Percentiles rank a stretch among this genome's conserved stretches.
These are phyloP conservation scores for Exophiala sp. DNA, from an alignment of 2,329 filamentous ascomycete genomes.

Conservation along the genomic window DNA sequence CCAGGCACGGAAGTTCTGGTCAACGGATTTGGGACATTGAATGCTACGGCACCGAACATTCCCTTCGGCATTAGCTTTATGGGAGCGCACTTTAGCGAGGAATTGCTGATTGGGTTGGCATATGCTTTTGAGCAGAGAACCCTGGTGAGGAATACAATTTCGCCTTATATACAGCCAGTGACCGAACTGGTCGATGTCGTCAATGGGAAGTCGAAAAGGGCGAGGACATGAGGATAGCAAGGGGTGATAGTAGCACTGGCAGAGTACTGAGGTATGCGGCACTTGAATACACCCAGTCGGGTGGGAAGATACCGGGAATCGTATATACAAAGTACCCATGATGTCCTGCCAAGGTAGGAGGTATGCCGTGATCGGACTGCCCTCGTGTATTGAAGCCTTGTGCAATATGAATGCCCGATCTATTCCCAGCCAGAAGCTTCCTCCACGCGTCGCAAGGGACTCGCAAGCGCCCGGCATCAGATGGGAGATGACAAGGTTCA, in stretches of 20 bases:
- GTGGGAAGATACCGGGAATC: too few species aligned
- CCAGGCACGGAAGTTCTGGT: conserved; percentile 42
- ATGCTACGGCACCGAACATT: conserved; percentile 49
- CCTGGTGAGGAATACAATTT: conserved; percentile 36
- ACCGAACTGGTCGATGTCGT: conserved; percentile 28
- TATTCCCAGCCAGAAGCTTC: too few species aligned
- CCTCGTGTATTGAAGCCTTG: too few species aligned
- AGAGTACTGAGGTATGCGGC: too few species aligned
- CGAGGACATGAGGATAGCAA: not conserved
- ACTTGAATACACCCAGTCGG: too few species aligned
- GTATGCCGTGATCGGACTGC: too few species aligned
- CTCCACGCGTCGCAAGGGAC: too few species aligned
- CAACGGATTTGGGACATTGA: conserved; percentile 48
- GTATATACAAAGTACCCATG: too few species aligned
- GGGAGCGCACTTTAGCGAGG: conserved; percentile 56
- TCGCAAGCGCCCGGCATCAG: too few species aligned
- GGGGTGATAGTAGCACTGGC: not conserved
- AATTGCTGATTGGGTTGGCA: conserved; percentile 56
- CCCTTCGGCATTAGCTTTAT: conserved; percentile 60
- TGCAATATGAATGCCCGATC: too few species aligned
- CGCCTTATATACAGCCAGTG: conserved; percentile 21
- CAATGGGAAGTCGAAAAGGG: conserved; percentile 5
- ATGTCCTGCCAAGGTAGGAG: too few species aligned
- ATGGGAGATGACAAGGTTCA: too few species aligned
- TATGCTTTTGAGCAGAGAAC: conserved; percentile 64